A percentile compares a stretch with the other conserved stretches of the same genome.
Conservation (phyloP, 108 stramenopile species). For the Cylindrotheca fusiformis region DNA sequence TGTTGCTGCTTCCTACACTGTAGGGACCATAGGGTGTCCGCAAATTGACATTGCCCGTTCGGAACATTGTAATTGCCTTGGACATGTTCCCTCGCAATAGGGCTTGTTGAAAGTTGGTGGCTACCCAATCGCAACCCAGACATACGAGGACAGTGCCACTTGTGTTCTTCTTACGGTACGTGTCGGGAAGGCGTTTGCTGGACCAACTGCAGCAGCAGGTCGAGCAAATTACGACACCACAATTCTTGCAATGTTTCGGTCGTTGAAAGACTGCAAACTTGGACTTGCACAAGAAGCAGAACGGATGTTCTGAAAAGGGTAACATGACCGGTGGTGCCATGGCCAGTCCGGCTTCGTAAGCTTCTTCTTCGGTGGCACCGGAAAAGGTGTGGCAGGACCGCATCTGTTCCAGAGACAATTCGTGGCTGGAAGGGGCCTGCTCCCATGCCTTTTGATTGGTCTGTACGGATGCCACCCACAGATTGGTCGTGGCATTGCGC, state of each 20-base stretch:
- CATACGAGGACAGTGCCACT: conserved; percentile 39
- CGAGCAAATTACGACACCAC: conserved; percentile 52
- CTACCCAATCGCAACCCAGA: conserved; percentile 39
- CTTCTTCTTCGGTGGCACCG: conserved; percentile 47
- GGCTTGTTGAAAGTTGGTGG: conserved; percentile 38
- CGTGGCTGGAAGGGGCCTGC: conserved; percentile 7
- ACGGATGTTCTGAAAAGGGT: conserved; percentile 26
- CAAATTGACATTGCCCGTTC: conserved; percentile 59
- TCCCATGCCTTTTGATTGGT: conserved; percentile 36
- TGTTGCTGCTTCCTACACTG: conserved; percentile 7
- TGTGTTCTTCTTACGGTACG: conserved; percentile 29
- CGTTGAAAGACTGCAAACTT: conserved; percentile 44
- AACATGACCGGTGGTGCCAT: conserved; percentile 51
- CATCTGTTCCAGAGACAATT: conserved; percentile 4
- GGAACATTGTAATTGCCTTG: conserved; percentile 38
- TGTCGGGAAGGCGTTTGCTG: conserved; percentile 44
- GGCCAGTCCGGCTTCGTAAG: conserved; percentile 52
- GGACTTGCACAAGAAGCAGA: conserved; percentile 45
- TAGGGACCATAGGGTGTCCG: conserved; percentile 41
- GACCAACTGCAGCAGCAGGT: conserved; percentile 42
- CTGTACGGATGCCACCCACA: conserved; percentile 62
- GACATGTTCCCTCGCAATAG: conserved; percentile 38
- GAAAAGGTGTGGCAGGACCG: conserved; percentile 20
- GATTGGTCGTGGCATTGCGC: conserved; percentile 45
- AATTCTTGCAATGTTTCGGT: conserved; percentile 49